Base-by-base conservation (phyloP, 192 early-diverging fungal genomes). In the Chytriomyces sp. region DNA sequence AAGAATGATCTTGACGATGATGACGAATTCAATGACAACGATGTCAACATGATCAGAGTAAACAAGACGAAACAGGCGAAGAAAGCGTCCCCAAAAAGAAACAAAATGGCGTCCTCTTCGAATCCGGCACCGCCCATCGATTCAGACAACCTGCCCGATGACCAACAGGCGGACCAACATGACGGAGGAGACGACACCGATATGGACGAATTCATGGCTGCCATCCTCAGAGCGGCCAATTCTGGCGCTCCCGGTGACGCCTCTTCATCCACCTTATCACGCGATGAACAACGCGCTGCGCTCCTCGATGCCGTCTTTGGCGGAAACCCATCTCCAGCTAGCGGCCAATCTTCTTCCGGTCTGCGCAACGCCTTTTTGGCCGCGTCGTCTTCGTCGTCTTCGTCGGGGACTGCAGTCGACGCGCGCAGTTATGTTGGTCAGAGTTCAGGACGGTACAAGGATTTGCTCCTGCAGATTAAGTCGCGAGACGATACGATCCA, bases 401-500 rank as follows among this genome's bases (percentile, higher is more conserved):
- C 59, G 14, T 62, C 59, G 10, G 19, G n/a, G 5, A 30, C 56
- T 8, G 5, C 38, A 34, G 44, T 73, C 65, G 56, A 41, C 66
- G 60, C 75, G 70, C 59, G n/a, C n/a, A n/a, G n/a, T n/a, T n/a
- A 32, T 74, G 25, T 76, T 82, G 72, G 63, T 76, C 30, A 80
- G 75, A 44, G 75, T 80, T 37, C 61, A 17, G 83, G 70, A 12
- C 84, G 83, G 52, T 85, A 91, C 59, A 80, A 82, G 34, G 79
- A 86, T 0, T 88, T 92, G 30, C 75, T 93, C 3, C 70, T 75
- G 39, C 84, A 85, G 40, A 78, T 95, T 12, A 83, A 84, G 28
- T 75, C 75, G 25, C 63, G 77, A 38, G 82, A 92, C 68, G 83
- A 84, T 17, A 86, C 87, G 2, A 73, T 86, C 63, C 92, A 93